Evolutionary conservation across 768 basidiomycete species (phyloP).

Genomic region (Mycena filopes): DNA sequence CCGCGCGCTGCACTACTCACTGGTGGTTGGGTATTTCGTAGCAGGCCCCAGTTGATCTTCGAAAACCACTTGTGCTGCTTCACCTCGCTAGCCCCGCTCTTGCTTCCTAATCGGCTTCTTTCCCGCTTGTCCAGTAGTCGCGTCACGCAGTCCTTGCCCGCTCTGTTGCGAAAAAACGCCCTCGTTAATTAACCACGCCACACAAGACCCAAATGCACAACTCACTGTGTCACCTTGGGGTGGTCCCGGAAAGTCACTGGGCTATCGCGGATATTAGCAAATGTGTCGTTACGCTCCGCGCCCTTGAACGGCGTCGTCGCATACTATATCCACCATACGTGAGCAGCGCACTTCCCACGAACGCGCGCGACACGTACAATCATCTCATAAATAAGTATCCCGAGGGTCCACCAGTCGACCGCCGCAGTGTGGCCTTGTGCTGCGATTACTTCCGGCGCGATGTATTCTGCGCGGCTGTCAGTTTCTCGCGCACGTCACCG

Average conservation of each 20-base stretch:
- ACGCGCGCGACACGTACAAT: conserved; percentile 74
- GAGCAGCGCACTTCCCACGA: conserved; percentile 46
- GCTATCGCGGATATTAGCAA: conserved; percentile 91
- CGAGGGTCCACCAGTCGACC: conserved; percentile 99
- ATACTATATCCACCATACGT: conserved; percentile 69
- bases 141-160: conserved; percentile 87
- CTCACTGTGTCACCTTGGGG: conserved; percentile 82
- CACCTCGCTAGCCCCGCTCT: conserved; percentile 96
- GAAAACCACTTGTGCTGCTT: conserved; percentile 99
- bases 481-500: conserved; percentile 38
- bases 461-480: conserved; percentile 80
- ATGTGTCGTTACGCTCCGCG: conserved; percentile 91
- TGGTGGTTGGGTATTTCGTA: conserved; percentile 93
- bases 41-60: conserved; percentile 95
- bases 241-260: conserved; percentile 89
- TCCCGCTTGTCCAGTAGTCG: conserved; percentile 95
- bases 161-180: conserved; percentile 58
- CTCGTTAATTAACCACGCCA: conserved; percentile 16
- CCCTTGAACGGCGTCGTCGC: conserved; percentile 99
- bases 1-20: conserved; percentile 57
- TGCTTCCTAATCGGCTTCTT: conserved; percentile 86
- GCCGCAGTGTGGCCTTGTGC: conserved; percentile 97
- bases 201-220: conserved; percentile 39
- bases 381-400: conserved; percentile 99
- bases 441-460: conserved; percentile 98